These are phyloP conservation scores for Mycena galopus DNA, from an alignment of 768 basidiomycete genomes.

Conservation along the genomic window DNA sequence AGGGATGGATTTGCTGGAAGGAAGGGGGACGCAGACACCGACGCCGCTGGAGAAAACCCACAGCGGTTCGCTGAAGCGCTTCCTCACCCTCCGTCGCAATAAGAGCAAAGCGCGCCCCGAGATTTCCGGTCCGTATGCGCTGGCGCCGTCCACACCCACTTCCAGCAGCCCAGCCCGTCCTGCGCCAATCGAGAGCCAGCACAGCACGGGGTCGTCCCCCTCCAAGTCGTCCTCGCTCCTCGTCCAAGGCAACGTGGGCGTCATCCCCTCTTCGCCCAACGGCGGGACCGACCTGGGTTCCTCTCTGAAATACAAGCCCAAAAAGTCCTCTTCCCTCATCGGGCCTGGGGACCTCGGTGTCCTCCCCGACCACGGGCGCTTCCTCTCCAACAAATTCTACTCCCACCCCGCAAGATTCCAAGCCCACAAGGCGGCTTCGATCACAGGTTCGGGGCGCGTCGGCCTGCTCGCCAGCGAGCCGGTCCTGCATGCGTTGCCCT, in stretches of 20 bases:
- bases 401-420: constrained; percentile 24
- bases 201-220: constrained; percentile 17
- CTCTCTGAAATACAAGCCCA: constrained; percentile 18
- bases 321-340: constrained; percentile 28
- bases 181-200: constrained; percentile 13
- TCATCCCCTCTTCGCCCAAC: constrained; percentile 34
- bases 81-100: constrained; percentile 29
- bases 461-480: constrained; percentile 29
- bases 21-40: constrained; percentile 21
- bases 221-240: constrained; percentile 27
- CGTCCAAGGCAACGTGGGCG: constrained; percentile 18
- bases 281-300: constrained; percentile 24
- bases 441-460: constrained; percentile 18
- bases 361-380: constrained; percentile 25
- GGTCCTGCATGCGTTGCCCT: constrained; percentile 52
- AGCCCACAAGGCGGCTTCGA: constrained; percentile 24
- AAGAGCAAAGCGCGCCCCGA: constrained; percentile 33
- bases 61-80: constrained; percentile 28
- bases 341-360: constrained; percentile 27
- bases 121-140: constrained; percentile 37
- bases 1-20: constrained; percentile 49
- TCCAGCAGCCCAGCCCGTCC: not conserved
- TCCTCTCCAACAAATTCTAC: constrained; percentile 33
- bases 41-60: constrained; percentile 21
- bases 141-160: constrained; percentile 25